Conservation (phyloP, 2,329 filamentous ascomycete species). For the Cryoendolithus antarcticus region DNA sequence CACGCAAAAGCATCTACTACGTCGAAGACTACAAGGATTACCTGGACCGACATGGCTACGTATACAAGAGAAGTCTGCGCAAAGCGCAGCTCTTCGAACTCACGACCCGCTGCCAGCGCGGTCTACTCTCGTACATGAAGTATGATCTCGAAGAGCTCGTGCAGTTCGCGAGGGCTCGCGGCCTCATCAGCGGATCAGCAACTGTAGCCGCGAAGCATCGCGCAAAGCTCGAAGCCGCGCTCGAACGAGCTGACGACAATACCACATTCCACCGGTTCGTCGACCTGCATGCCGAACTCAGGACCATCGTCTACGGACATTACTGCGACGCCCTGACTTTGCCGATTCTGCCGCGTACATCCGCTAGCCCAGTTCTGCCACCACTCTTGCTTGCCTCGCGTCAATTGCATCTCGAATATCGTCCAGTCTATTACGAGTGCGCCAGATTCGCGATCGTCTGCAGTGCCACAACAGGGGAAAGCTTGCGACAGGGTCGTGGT, state of each 20-base stretch:
- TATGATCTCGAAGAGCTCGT: not conserved
- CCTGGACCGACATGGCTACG: not conserved
- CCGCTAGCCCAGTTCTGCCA: no score
- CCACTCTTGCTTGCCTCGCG: no score
- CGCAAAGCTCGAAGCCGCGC: not conserved
- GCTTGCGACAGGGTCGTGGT: no score
- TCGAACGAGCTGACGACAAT: constrained; percentile 1
- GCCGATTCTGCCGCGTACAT: no score
- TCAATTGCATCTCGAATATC: no score
- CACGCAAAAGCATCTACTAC: not conserved
- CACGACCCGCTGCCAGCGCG: not conserved
- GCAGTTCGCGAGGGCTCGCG: not conserved
- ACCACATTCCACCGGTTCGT: not conserved
- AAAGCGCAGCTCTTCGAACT: not conserved
- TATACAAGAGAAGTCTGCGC: not conserved
- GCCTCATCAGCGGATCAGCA: no score
- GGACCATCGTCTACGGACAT: not conserved
- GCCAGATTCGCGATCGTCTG: no score
- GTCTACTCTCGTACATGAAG: not conserved
- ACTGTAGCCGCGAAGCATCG: not conserved
- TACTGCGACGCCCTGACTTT: not conserved
- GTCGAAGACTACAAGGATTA: not conserved
- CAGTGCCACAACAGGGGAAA: no score
- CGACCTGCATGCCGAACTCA: not conserved
- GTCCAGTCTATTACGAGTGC: no score